Evolutionary conservation across 169 alveolate species (phyloP), one percentile per base, ranked within the genome.

Genomic region (Eimeria tenella): DNA sequence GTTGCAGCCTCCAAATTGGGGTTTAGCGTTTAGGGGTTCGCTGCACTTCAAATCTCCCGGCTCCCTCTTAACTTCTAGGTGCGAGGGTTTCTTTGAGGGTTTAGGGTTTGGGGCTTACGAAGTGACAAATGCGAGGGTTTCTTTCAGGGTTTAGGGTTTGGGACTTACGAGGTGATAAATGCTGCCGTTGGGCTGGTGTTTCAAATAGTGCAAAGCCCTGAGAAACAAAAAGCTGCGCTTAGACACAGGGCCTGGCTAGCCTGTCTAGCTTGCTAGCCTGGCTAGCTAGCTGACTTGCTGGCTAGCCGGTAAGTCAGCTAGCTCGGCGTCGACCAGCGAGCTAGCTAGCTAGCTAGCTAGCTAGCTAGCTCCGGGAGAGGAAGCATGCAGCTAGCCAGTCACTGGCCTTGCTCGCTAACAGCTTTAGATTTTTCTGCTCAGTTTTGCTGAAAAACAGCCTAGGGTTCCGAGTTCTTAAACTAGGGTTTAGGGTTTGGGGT

Each of bases 91-190:
- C 42, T 31, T 31, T 31, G 42, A 65, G 31, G 74, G 74, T 15
- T 15, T 65, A 13, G 74, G 74, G 74, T 65, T 65, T 65, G 10
- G 5, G 0, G n/a, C 97, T 88, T 86, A 95, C 98, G 84, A 98
- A 95, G 93, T 97, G 98, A 65, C 97, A 98, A 15, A 97, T 19
- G 49, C 74, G 3, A 4, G 74, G 74, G 74, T 65, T 11, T 65
- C 42, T 31, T 31, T 31, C 0, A 65, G 31, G 74, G 74, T 65
- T 65, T 65, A 13, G 74, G 74, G 74, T 65, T 65, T 65, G 10
- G 15, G 6, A 25, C 97, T 88, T 86, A 95, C 98, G 84, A 98
- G 96, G 93, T 97, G 98, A 65, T 97, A 98, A 15, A 97, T 98
- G 74, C 96, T 90, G 25, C 98, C 98, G 79, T 96, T 97, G 50